Base-by-base conservation (phyloP, 495 filamentous ascomycete species). In the Aspergillus coremiiformis region DNA sequence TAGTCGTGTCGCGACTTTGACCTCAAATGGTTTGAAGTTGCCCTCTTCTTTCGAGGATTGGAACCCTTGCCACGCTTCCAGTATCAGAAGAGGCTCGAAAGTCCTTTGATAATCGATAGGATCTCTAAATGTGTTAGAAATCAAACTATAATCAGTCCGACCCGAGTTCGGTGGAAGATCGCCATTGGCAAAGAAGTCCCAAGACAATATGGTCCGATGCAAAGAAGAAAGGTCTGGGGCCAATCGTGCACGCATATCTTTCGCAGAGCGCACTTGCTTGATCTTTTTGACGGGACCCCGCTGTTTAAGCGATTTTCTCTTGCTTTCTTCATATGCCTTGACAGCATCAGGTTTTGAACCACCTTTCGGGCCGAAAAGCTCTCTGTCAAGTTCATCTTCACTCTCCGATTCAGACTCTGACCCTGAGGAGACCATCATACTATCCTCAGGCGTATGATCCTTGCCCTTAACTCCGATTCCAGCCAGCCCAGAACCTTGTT, bases 31-130 rank as follows among this genome's bases (percentile, higher is more conserved):
- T 51, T 84, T 88, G 60, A 83, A 84, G 21, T 73, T 83, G 12
- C 81, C 80, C 67, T 98, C 94, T 60, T 98, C 90, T 61, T 88
- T 89, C 3, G 86, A 81, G 42, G 88, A 88, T 27, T 95, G 82
- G 59, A 98, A 93, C 1, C 88, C 85, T 65, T 95, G 87, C 93
- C 93, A 98, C 44, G 90, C 92, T 67, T 98, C 93, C 43, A 95
- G 83, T 42, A 94, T 82, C 27, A 98, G 78, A 32, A 98, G 74
- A 10, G 93, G 94, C 51, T 90, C 82, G 73, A 97, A 98, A 0
- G 89, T 92, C 44, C 79, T 75, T 68, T 95, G 88, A 62, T 97
- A 98, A 47, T 87, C 83, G 44, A 68, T 64, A 15, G 89, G 85
- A 49, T 85, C 83, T 30, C 72, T 68, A 69, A 95, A 98, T 0